Conservation (phyloP, 306 rosid genomes). For the Cicer arietinum region DNA sequence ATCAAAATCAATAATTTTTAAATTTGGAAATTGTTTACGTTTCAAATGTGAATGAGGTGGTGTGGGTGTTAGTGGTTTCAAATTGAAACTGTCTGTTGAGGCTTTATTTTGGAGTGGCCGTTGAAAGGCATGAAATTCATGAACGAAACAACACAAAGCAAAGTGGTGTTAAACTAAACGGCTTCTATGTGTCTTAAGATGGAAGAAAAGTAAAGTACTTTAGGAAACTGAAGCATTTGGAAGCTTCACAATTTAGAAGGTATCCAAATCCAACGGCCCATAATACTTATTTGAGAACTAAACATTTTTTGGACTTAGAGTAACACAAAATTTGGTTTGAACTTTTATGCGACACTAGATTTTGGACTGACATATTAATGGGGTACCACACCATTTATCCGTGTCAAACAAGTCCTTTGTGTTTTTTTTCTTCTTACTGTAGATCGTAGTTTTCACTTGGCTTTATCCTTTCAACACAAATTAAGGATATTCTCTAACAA, state of each 20-base stretch:
- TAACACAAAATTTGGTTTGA: constrained; percentile 28
- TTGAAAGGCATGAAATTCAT: constrained; percentile 57
- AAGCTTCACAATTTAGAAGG: constrained; percentile 30
- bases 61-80: constrained; percentile 31
- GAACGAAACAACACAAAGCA: constrained; percentile 22
- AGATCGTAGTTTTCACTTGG: background rate
- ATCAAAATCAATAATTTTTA: background rate
- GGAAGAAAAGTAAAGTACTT: constrained; percentile 37
- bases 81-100: constrained; percentile 46
- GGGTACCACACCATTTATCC: constrained; percentile 7
- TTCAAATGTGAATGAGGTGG: constrained; percentile 4
- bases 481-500: background rate
- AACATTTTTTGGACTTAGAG: background rate
- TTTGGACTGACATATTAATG: constrained; percentile 32
- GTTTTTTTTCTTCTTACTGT: background rate
- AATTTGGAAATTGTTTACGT: background rate
- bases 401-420: background rate
- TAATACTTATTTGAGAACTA: background rate
- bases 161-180: constrained; percentile 28
- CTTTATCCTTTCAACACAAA: constrained; percentile 15
- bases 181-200: constrained; percentile 39
- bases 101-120: constrained; percentile 44
- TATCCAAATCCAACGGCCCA: constrained; percentile 31
- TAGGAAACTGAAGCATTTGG: constrained; percentile 25
- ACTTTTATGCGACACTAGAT: constrained; percentile 32